phyloP scores from a whole-genome alignment of 2,329 filamentous ascomycete species.

The Cadophora sp. region DNA sequence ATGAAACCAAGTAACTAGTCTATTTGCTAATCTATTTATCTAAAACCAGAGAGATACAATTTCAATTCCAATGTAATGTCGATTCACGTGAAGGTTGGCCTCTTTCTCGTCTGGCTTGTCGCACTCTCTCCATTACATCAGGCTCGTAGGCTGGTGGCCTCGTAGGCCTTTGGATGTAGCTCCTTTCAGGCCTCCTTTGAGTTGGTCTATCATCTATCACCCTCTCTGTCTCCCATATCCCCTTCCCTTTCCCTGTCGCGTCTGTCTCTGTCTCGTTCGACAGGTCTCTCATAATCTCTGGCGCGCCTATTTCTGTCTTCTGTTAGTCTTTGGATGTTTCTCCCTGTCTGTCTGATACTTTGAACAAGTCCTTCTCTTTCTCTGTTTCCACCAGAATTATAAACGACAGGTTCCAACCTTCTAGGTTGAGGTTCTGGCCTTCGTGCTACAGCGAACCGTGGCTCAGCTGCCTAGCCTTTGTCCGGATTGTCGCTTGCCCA shows the following conservation, averaged over 20 bases:
- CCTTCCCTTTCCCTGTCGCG: background rate
- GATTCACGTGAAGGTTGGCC: background rate
- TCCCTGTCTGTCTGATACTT: background rate
- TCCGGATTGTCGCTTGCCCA: constrained; percentile 5
- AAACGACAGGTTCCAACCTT: constrained; percentile 2
- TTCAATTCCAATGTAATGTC: background rate
- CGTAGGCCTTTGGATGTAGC: background rate
- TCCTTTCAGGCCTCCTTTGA: constrained; percentile 5
- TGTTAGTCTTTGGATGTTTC: background rate
- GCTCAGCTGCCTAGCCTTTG: background rate
- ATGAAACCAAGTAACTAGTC: background rate
- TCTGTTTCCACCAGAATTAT: background rate
- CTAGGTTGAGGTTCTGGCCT: constrained; percentile 5
- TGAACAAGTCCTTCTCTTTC: background rate
- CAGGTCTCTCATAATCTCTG: background rate
- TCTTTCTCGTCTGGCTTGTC: constrained; percentile 5
- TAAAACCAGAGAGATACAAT: background rate
- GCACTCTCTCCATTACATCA: constrained; percentile 1
- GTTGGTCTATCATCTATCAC: constrained; percentile 1
- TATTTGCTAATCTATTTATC: constrained; percentile 4
- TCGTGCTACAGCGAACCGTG: background rate
- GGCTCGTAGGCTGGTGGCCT: background rate
- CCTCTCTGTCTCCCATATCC: constrained; percentile 4
- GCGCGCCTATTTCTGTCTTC: background rate
- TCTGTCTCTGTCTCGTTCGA: background rate